Evolutionary conservation across 208 protist species (phyloP).

Genomic region (Wallacemonas rigidus): DNA sequence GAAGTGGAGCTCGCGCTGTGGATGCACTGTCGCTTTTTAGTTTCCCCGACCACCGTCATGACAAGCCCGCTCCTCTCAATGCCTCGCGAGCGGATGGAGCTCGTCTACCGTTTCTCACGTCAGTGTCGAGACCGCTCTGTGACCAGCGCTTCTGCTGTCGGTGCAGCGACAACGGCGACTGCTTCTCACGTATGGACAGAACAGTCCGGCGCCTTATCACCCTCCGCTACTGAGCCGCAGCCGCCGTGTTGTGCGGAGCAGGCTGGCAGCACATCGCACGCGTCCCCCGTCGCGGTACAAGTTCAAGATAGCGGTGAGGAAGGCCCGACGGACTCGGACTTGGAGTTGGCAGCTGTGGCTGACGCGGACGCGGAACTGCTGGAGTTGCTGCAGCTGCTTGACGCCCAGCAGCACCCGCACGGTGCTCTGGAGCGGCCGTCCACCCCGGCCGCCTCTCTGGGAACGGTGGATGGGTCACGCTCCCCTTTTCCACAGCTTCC

Average conservation of each 20-base stretch:
- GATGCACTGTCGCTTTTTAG: constrained; percentile 30
- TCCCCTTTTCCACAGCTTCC: not conserved
- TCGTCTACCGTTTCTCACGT: not conserved
- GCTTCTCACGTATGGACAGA: too few species aligned
- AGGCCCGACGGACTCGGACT: not conserved
- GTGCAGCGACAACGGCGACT: too few species aligned
- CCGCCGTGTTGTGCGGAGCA: too few species aligned
- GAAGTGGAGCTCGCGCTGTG: constrained; percentile 36
- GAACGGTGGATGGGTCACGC: not conserved
- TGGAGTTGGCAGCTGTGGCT: constrained; percentile 6
- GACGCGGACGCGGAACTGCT: constrained; percentile 17
- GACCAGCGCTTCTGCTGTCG: too few species aligned
- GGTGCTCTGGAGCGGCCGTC: not conserved
- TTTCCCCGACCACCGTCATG: not conserved
- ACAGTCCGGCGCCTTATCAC: too few species aligned
- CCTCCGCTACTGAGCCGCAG: too few species aligned
- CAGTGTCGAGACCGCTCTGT: too few species aligned
- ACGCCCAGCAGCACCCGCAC: constrained; percentile 9
- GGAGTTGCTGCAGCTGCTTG: constrained; percentile 10
- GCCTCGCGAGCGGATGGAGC: constrained; percentile 4
- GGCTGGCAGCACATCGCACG: too few species aligned
- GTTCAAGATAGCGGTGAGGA: not conserved
- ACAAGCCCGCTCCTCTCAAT: not conserved
- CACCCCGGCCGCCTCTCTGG: not conserved
- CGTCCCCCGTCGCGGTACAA: too few species aligned